These are phyloP conservation scores for Rhodotorula sp. DNA, from an alignment of 1,284 basidiomycete genomes.

Conservation along the genomic window DNA sequence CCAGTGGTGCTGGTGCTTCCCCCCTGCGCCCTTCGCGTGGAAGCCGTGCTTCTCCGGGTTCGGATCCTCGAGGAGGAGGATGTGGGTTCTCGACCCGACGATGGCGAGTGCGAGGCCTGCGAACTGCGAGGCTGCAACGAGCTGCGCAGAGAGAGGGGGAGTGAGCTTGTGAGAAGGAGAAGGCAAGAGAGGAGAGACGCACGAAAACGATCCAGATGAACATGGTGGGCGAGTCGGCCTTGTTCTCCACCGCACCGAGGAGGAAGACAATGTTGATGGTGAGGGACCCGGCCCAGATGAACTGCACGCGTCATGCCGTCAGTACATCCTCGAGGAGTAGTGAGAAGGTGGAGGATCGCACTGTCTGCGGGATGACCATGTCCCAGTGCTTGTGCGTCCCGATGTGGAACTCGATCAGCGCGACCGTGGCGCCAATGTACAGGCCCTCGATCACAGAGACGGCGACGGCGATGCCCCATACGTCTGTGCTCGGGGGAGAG, in stretches of 20 bases:
- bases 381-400: not conserved
- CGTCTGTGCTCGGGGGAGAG: not conserved
- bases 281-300: not conserved
- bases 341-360: not conserved
- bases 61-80: constrained; percentile 5
- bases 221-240: not conserved
- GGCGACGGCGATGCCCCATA: not conserved
- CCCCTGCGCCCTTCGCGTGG: not conserved
- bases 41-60: not conserved
- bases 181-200: not conserved
- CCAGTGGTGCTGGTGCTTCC: not conserved
- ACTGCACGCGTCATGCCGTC: not conserved
- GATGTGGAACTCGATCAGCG: constrained; percentile 5
- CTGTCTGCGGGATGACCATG: not conserved
- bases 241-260: not conserved
- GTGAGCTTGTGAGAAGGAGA: not conserved
- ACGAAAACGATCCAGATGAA: not conserved
- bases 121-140: not conserved
- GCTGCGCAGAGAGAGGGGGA: not conserved
- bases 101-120: constrained; percentile 5
- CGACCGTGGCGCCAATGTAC: not conserved
- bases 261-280: constrained; percentile 4
- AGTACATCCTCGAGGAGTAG: not conserved
- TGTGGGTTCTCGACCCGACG: not conserved
- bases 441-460: constrained; percentile 7